Base-by-base conservation (phyloP, 768 basidiomycete species). In the Auriscalpium orientale region DNA sequence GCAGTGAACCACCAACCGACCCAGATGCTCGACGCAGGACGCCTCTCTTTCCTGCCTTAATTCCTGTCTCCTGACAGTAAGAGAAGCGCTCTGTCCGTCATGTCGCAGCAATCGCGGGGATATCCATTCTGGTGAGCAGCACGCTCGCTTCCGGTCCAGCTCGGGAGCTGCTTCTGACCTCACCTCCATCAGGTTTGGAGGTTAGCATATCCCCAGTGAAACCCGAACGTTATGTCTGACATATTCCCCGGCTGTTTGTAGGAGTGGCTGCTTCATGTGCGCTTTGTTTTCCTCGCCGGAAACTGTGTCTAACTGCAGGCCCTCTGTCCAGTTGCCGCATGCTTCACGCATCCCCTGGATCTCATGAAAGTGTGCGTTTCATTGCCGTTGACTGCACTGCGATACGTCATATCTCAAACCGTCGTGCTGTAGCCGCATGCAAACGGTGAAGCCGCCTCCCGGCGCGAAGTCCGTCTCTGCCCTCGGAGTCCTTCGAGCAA, bases 331-430 rank as follows among this genome's bases (percentile, higher is more conserved):
- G 89, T 91, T 82, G 89, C 90, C 43, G 85, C 89, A 33, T 82
- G 78, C 53, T 85, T 80, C 65, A 92, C 89, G 0, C 90, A 92
- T 72, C 90, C 90, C 40, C 69, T 92, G 54, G 90, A 92, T 70
- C 74, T 92, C 53, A 87, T 88, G 35, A 95, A 92, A 83, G 87
- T 91, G 84, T 89, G 57, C 58, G 82, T 73, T 1, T 33, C 50
- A 47, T 35, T 40, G 49, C 51, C 34, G 28, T 45, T n/a, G 34
- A 28, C 28, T 28, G 28, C 28, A 7, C 28, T 28, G 28, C 28
- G 28, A 28, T 28, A 2, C 28, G 28, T 28, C 28, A 35, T 20
- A n/a, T 45, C 33, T 51, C 36, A 36, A 18, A 33, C 13, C 10
- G 33, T 21, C 13, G 22, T n/a, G 9, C 43, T 34, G 13, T 47